Conservation (phyloP, 345 rosid genomes). For the Aquilaria malaccensis region DNA sequence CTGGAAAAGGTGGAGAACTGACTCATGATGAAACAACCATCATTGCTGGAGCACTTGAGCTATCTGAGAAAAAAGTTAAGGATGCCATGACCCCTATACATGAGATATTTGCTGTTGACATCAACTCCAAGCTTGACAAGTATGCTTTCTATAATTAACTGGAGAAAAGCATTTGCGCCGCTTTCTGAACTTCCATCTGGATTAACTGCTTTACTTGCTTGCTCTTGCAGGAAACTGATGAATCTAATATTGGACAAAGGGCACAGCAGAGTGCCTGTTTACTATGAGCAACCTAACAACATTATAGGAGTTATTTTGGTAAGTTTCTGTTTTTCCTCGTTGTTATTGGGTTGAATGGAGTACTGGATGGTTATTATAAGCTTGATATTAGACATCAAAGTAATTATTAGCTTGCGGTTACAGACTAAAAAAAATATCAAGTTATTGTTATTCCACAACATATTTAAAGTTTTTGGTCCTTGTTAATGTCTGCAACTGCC, state of each 20-base stretch:
- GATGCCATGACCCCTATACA: conserved; percentile 90
- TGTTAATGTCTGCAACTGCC: too few species aligned
- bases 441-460: too few species aligned
- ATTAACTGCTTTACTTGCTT: neutral
- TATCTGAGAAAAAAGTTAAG: conserved; percentile 71
- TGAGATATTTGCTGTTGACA: conserved; percentile 77
- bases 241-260: conserved; percentile 85
- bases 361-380: too few species aligned
- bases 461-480: too few species aligned
- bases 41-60: conserved; percentile 98
- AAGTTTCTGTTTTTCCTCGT: neutral
- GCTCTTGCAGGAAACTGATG: conserved; percentile 21
- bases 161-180: conserved; percentile 5
- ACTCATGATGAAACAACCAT: conserved; percentile 98
- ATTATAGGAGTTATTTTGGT: conserved; percentile 92
- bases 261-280: conserved; percentile 97
- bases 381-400: too few species aligned
- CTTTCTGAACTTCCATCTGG: conserved; percentile 1
- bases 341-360: too few species aligned
- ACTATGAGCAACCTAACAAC: conserved; percentile 82
- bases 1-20: conserved; percentile 98
- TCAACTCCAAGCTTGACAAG: conserved; percentile 83
- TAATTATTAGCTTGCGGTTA: too few species aligned
- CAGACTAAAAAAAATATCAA: too few species aligned
- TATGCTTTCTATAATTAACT: conserved; percentile 14